These are phyloP conservation scores for Aspergillus egyptiacus DNA, from an alignment of 495 filamentous ascomycete genomes.

Conservation along the genomic window DNA sequence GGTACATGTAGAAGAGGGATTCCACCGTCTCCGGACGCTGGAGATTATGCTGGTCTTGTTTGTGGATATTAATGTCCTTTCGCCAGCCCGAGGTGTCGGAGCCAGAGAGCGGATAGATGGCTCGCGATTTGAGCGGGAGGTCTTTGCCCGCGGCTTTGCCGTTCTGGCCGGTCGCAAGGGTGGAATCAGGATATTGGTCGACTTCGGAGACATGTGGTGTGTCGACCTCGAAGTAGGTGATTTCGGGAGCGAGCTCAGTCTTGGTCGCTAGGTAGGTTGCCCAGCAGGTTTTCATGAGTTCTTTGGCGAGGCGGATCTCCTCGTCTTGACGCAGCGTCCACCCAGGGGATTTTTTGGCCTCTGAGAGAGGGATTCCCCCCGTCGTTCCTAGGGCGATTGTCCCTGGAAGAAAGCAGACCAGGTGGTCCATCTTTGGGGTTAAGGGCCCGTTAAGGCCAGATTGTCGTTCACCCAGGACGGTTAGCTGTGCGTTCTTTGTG, in stretches of 20 bases:
- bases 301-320: conserved; percentile 76
- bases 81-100: conserved; percentile 44
- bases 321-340: conserved; percentile 80
- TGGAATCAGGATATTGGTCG: conserved; percentile 36
- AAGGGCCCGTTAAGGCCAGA: conserved; percentile 58
- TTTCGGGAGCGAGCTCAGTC: conserved; percentile 88
- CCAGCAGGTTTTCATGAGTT: conserved; percentile 96
- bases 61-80: conserved; percentile 71
- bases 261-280: conserved; percentile 85
- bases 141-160: conserved; percentile 10
- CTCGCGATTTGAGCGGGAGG: conserved; percentile 29
- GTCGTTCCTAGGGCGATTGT: conserved; percentile 89
- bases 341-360: conserved; percentile 59
- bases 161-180: conserved; percentile 18
- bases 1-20: conserved; percentile 96
- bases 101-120: conserved; percentile 20
- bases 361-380: conserved; percentile 63
- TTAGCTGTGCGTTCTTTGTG: conserved; percentile 69
- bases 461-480: conserved; percentile 81
- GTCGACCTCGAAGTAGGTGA: conserved; percentile 77
- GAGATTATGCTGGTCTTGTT: conserved; percentile 79
- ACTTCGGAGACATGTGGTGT: conserved; percentile 40
- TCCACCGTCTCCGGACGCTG: conserved; percentile 95
- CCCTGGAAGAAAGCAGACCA: conserved; percentile 96
- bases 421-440: conserved; percentile 93